A percentile compares a stretch with the other conserved stretches of the same genome.
Evolutionary conservation across 768 basidiomycete genomes (phyloP).

Genomic region (Boletus vermiculosoides): DNA sequence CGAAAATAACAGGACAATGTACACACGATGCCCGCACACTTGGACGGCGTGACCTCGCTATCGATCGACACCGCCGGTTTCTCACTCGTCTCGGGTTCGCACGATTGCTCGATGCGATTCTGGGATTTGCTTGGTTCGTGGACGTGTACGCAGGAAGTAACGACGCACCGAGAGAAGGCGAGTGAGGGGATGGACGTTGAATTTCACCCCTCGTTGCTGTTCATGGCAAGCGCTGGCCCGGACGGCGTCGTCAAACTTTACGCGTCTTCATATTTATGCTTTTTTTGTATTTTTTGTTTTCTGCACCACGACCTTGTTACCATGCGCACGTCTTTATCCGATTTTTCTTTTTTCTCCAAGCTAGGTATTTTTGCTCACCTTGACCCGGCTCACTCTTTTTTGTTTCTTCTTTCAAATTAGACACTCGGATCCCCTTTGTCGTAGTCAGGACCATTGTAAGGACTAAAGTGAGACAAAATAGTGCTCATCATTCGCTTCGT

Average conservation of each 20-base stretch:
- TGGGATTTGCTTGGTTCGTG: slow-evolving; percentile 87
- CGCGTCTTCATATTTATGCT: slow-evolving; percentile 60
- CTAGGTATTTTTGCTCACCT: slow-evolving; percentile 14
- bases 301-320: not conserved
- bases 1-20: slow-evolving; percentile 60
- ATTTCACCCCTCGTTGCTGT: slow-evolving; percentile 77
- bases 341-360: not conserved
- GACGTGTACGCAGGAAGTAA: slow-evolving; percentile 85
- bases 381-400: slow-evolving; percentile 9
- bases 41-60: slow-evolving; percentile 88
- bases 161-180: slow-evolving; percentile 85
- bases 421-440: slow-evolving; percentile 1
- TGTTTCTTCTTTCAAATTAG: slow-evolving; percentile 6
- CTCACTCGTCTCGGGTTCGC: slow-evolving; percentile 83
- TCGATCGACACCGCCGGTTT: slow-evolving; percentile 87
- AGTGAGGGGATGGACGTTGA: slow-evolving; percentile 89
- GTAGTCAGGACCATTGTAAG: not conserved
- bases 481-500: too few species aligned
- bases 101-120: slow-evolving; percentile 92
- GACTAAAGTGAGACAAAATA: too few species aligned
- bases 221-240: slow-evolving; percentile 93
- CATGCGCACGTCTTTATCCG: slow-evolving; percentile 1
- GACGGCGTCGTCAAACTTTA: slow-evolving; percentile 93
- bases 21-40: slow-evolving; percentile 86
- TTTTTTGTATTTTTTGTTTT: not conserved